Base-by-base conservation (phyloP, 2,329 filamentous ascomycete genomes). In the Magnaporthales sp. region DNA sequence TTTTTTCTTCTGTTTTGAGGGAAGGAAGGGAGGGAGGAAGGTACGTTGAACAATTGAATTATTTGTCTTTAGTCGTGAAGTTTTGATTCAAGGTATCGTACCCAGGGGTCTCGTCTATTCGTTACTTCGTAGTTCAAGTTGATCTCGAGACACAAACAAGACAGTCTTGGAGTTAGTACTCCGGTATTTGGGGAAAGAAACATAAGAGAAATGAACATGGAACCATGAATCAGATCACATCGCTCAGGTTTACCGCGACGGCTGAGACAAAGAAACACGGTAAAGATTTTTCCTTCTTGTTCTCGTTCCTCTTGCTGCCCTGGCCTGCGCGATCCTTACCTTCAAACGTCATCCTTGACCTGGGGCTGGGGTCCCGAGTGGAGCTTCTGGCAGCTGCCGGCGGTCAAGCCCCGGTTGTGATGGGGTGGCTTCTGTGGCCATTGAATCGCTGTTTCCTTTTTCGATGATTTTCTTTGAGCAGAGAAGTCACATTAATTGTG, bases 261-360 rank as follows among this genome's bases (percentile, higher is more conserved):
- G 22, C 54, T 27, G 54, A 58, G 54, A 58, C 54, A 58, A 58
- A 58, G 22, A 13, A 27, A 58, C 22, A 58, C 54, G 24, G 24
- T 24, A 27, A 24, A 26, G n/a, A 24, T 58, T 58, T 58, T 58
- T 58, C 24, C 24, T 51, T 13, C 11, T 51, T n/a, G 5, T 6
- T 51, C 19, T 58, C 13, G 22, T 26, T 26, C 24, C 54, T 58
- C 10, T 26, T 26, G 54, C 24, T 51, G 38, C 54, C 54, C 54
- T 58, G 54, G 54, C 54, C 24, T 10, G 54, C 54, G 54, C 54
- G 54, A 58, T 26, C 54, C 54, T 58, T 24, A 24, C 54, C 24
- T 58, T 26, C n/a, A 58, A 58, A 58, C 54, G 54, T 58, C 54
- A 58, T 58, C 54, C 54, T 58, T 58, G 54, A 58, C 54, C 54